Conservation (phyloP, 306 rosid genomes). For the Rosa multiflora region DNA sequence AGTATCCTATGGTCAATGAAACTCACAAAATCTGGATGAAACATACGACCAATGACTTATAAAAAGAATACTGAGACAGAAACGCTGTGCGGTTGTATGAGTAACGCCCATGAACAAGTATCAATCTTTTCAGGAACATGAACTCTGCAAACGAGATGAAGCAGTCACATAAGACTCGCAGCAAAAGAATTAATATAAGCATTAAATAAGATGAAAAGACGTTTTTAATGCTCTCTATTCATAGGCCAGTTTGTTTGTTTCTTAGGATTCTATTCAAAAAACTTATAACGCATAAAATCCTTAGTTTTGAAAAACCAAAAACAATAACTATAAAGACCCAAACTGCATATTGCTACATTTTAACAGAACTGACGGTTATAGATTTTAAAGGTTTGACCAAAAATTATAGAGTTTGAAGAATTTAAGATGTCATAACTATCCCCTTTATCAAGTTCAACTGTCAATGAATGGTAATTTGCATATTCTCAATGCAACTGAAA, state of each 20-base stretch:
- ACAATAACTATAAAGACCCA: not conserved
- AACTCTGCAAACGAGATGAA: conserved; percentile 71
- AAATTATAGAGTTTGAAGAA: not conserved
- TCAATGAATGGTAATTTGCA: not conserved
- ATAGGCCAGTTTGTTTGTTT: not conserved
- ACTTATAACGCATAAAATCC: not conserved
- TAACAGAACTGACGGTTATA: not conserved
- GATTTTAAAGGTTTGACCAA: not conserved
- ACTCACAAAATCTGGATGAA: conserved; percentile 99
- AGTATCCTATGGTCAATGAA: conserved; percentile 8
- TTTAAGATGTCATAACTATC: not conserved
- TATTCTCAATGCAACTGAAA: not conserved
- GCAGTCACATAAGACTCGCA: conserved; percentile 11
- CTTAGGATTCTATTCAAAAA: not conserved
- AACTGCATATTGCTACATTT: not conserved
- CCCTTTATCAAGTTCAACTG: not conserved
- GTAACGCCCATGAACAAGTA: conserved; percentile 98
- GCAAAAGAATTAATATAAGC: not conserved
- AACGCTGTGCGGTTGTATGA: conserved; percentile 98
- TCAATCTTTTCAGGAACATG: conserved; percentile 82
- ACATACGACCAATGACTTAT: conserved; percentile 86
- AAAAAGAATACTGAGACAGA: conserved; percentile 95
- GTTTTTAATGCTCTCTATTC: not conserved
- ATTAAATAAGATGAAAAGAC: not conserved
- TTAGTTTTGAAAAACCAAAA: not conserved